A percentile compares a stretch with the other conserved stretches of the same genome.
phyloP scores from a whole-genome alignment of 768 basidiomycete genomes.

The Dioszegia hungarica region DNA sequence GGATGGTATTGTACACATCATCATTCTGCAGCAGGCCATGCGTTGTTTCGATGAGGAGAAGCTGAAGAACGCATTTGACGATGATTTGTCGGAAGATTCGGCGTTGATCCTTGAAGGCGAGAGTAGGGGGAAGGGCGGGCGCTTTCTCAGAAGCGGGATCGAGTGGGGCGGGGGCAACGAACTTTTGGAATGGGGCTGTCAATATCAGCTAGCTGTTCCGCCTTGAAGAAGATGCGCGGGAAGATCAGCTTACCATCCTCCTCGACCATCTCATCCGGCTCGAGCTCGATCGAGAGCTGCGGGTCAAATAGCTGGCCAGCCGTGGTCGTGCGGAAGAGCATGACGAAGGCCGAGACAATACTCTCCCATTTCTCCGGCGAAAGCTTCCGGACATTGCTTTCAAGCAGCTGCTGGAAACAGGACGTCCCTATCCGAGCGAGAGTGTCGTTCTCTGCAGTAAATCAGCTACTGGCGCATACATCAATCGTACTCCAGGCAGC shows the following conservation, averaged over 20 bases:
- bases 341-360: constrained; percentile 85
- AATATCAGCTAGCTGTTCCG: neutral
- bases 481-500: constrained; percentile 25
- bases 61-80: constrained; percentile 96
- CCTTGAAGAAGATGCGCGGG: neutral
- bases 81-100: constrained; percentile 97
- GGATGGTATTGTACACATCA: constrained; percentile 85
- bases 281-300: constrained; percentile 72
- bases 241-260: constrained; percentile 30
- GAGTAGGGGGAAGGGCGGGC: constrained; percentile 36
- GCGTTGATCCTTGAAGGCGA: constrained; percentile 60
- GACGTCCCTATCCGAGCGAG: constrained; percentile 95
- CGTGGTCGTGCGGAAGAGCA: constrained; percentile 94
- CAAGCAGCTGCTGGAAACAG: constrained; percentile 90
- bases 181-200: constrained; percentile 40
- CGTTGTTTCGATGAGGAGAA: constrained; percentile 93
- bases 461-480: neutral
- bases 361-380: constrained; percentile 81
- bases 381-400: constrained; percentile 84
- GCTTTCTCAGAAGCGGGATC: constrained; percentile 57
- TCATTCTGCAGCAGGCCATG: constrained; percentile 90
- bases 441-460: constrained; percentile 84
- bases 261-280: constrained; percentile 31
- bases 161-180: constrained; percentile 61
- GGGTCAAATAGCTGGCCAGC: constrained; percentile 97